A percentile compares a stretch with the other conserved stretches of the same genome.
Conservation (phyloP, 139 green algal genomes). For the Yamagishiella unicocca region DNA sequence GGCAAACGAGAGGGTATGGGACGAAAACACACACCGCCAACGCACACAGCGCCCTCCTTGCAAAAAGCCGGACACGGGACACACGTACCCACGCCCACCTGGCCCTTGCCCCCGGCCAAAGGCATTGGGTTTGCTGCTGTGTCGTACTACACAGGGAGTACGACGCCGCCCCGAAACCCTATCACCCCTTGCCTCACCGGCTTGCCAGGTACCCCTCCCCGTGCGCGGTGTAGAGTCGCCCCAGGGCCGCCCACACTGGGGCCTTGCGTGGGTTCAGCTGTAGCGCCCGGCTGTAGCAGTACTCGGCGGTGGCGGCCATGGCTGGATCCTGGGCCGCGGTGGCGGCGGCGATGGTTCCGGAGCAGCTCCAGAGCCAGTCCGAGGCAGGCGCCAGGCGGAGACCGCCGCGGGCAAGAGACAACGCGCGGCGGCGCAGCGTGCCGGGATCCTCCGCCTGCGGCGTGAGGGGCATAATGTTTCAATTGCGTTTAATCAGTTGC, state of each 20-base stretch:
- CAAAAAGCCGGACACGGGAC: no score
- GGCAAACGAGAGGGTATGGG: no score
- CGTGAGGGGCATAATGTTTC: no score
- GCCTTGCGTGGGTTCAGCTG: slow-evolving; percentile 79
- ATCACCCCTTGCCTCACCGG: neutral
- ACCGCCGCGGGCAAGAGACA: slow-evolving; percentile 54
- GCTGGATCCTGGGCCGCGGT: neutral
- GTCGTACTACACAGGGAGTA: no score
- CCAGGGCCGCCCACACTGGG: slow-evolving; percentile 78
- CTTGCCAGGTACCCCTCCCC: slow-evolving; percentile 43
- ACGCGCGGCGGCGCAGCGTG: slow-evolving; percentile 10
- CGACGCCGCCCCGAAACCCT: no score
- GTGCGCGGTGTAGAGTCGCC: slow-evolving; percentile 71
- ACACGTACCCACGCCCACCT: no score
- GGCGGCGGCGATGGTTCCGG: slow-evolving; percentile 56
- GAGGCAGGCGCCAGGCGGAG: slow-evolving; percentile 62
- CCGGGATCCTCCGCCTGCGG: neutral
- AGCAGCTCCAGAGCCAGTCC: slow-evolving; percentile 71
- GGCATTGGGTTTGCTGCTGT: no score
- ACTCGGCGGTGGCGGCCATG: slow-evolving; percentile 65
- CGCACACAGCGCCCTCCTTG: no score
- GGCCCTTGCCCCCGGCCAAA: no score
- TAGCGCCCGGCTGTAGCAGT: slow-evolving; percentile 71
- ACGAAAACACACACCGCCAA: no score
- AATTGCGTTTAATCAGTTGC: no score